Evolutionary conservation across 257 asterid genomes (phyloP).

Genomic region (Primulina tabacum): DNA sequence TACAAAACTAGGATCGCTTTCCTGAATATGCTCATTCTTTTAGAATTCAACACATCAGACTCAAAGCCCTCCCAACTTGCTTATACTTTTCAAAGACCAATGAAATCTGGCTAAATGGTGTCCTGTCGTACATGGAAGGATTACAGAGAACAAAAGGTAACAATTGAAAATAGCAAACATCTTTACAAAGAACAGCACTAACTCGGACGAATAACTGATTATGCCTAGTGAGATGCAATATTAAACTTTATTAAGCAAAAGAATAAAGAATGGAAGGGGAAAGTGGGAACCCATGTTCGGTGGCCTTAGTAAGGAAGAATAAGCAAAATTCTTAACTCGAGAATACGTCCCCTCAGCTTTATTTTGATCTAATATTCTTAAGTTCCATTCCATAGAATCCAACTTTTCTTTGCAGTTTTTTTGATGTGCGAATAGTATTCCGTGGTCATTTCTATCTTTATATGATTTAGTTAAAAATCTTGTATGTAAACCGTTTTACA

Average conservation of each 20-base stretch:
- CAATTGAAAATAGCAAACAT: neutral
- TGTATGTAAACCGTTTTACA: too few species aligned
- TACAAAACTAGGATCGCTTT: neutral
- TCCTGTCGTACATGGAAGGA: too few species aligned
- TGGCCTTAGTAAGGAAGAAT: slow-evolving; percentile 44
- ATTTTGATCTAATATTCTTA: slow-evolving; percentile 44
- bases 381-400: slow-evolving; percentile 44
- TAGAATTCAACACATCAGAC: too few species aligned
- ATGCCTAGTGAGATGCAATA: too few species aligned
- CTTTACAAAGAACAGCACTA: neutral
- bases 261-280: slow-evolving; percentile 13
- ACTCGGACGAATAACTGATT: neutral
- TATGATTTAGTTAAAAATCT: slow-evolving; percentile 43
- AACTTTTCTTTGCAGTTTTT: slow-evolving; percentile 25
- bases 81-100: neutral
- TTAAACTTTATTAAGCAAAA: neutral
- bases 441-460: too few species aligned
- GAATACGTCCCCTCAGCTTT: slow-evolving; percentile 38
- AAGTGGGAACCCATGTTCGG: slow-evolving; percentile 45
- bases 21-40: neutral
- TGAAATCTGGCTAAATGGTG: neutral
- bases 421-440: slow-evolving; percentile 21
- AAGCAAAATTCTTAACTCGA: slow-evolving; percentile 45
- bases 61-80: neutral
- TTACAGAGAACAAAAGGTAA: neutral